phyloP scores from a whole-genome alignment of 352 stramenopile genomes.

The Globisporangium viniferum region DNA sequence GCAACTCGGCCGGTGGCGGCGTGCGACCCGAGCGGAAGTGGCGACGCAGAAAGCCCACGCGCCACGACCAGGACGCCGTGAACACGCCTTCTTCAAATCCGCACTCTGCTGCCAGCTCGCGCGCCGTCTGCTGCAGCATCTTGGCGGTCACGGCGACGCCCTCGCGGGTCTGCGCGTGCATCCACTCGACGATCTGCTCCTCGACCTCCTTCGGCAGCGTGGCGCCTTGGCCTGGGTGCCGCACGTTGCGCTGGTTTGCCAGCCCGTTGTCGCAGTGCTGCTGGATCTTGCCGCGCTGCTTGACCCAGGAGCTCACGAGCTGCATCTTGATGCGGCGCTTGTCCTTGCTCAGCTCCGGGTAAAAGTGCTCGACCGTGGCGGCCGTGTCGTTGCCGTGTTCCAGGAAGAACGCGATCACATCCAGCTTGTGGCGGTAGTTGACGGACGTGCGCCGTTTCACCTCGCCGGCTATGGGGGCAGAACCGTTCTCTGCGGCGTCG shows the following conservation, averaged over 20 bases:
- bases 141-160: slow-evolving; percentile 12
- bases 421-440: slow-evolving; percentile 15
- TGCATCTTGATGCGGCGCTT: slow-evolving; percentile 12
- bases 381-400: slow-evolving; percentile 4
- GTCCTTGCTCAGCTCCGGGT: slow-evolving; percentile 8
- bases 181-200: slow-evolving; percentile 16
- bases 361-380: slow-evolving; percentile 12
- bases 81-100: slow-evolving; percentile 10
- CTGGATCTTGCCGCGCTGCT: slow-evolving; percentile 12
- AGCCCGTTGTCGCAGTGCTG: slow-evolving; percentile 7
- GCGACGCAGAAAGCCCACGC: background rate
- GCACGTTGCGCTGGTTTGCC: slow-evolving; percentile 10
- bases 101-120: slow-evolving; percentile 1
- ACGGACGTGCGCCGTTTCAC: slow-evolving; percentile 5
- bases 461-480: too few species aligned
- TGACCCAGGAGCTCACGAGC: slow-evolving; percentile 11
- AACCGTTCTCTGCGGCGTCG: background rate
- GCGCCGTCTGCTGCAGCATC: slow-evolving; percentile 11
- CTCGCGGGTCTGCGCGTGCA: slow-evolving; percentile 9
- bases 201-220: slow-evolving; percentile 9
- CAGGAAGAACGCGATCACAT: slow-evolving; percentile 11
- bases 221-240: slow-evolving; percentile 4
- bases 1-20: background rate
- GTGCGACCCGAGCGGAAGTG: slow-evolving; percentile 7
- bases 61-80: slow-evolving; percentile 14